phyloP scores from a whole-genome alignment of 2,329 filamentous ascomycete species.

The Exophiala spinifera region DNA sequence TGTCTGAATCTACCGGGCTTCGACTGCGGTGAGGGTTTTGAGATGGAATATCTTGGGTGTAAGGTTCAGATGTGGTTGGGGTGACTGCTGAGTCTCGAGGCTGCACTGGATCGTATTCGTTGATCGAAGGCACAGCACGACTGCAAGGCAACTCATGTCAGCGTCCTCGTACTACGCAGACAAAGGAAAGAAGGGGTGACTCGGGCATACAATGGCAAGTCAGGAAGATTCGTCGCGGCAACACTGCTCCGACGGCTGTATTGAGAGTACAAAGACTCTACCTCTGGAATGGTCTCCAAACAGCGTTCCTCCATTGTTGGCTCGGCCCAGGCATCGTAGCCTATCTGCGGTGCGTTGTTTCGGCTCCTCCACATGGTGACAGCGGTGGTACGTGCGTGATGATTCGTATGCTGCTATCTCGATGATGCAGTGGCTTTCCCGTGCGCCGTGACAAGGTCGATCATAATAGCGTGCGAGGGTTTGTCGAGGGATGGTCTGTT shows the following conservation, averaged over 20 bases:
- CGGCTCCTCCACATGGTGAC: constrained; percentile 22
- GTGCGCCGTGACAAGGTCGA: background rate
- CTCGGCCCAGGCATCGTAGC: constrained; percentile 23
- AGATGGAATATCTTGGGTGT: constrained; percentile 49
- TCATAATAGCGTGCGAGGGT: constrained; percentile 10
- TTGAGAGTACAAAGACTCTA: constrained; percentile 35
- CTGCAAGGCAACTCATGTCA: constrained; percentile 14
- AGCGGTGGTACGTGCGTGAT: background rate
- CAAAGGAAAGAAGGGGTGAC: background rate
- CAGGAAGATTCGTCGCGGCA: constrained; percentile 35
- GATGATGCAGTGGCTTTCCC: constrained; percentile 7
- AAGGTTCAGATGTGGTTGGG: constrained; percentile 59
- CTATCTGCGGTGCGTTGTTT: constrained; percentile 21
- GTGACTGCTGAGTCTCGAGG: constrained; percentile 24
- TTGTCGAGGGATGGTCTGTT: background rate
- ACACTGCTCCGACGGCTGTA: constrained; percentile 27
- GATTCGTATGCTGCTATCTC: constrained; percentile 1
- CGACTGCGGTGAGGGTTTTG: constrained; percentile 10
- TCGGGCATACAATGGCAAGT: constrained; percentile 40
- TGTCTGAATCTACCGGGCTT: constrained; percentile 8
- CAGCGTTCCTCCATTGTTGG: constrained; percentile 40
- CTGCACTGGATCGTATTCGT: constrained; percentile 16
- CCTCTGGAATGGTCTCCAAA: constrained; percentile 39
- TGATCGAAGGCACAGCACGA: constrained; percentile 27
- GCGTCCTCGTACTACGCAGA: background rate